Percentiles rank a stretch among this genome's conserved stretches.
Conservation (phyloP, 768 basidiomycete genomes). For the Auricularia cornea region DNA sequence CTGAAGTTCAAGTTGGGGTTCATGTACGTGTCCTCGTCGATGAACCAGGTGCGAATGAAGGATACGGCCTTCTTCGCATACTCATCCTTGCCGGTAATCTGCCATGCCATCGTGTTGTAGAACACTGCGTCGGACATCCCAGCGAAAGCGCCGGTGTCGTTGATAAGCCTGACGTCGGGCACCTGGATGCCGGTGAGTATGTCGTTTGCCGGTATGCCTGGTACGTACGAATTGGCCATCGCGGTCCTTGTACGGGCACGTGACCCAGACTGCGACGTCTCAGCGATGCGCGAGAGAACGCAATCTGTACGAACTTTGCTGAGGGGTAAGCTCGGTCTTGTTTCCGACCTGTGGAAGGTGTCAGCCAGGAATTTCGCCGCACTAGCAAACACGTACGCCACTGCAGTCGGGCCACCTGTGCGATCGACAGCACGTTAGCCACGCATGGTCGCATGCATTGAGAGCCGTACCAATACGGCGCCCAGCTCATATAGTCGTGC, state of each 20-base stretch:
- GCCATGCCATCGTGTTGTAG: conserved; percentile 52
- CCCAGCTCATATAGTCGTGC: conserved; percentile 14
- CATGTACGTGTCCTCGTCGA: conserved; percentile 49
- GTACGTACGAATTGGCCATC: conserved; percentile 36
- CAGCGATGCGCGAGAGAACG: conserved; percentile 1
- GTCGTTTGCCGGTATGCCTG: conserved; percentile 33
- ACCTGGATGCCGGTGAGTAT: too few relatives aligned
- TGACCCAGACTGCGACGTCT: conserved; percentile 40
- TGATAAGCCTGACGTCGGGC: conserved; percentile 49
- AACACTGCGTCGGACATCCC: conserved; percentile 51
- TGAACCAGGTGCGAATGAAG: conserved; percentile 43
- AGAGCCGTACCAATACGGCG: conserved; percentile 12
- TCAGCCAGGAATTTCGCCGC: background rate
- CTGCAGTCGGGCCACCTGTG: conserved; percentile 54
- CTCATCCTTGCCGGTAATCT: conserved; percentile 30
- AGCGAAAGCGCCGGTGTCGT: conserved; percentile 47
- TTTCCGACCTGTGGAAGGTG: conserved; percentile 36
- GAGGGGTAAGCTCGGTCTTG: conserved; percentile 43
- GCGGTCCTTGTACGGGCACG: conserved; percentile 45
- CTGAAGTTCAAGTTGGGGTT: conserved; percentile 58
- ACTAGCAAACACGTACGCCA: too few relatives aligned
- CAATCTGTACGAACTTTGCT: conserved; percentile 46
- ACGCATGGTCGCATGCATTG: background rate
- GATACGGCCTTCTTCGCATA: conserved; percentile 38
- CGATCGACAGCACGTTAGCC: conserved; percentile 20